Evolutionary conservation across 306 rosid species (phyloP), one percentile per base, ranked within the genome.

Genomic region (Fagus crenata): DNA sequence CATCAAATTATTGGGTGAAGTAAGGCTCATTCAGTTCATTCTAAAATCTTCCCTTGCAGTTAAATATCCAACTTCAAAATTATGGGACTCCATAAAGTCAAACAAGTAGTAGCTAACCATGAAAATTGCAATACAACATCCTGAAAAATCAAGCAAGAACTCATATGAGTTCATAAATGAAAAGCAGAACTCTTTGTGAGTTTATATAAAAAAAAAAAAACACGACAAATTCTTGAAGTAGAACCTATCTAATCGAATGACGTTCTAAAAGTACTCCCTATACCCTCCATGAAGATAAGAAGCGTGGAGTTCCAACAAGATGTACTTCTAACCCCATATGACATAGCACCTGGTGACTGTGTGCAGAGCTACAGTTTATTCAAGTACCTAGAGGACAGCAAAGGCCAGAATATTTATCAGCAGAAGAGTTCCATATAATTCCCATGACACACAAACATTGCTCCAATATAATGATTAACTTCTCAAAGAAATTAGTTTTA

Each of bases 351-450:
- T 64, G 64, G 70, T 22, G 28, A 22, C 28, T 22, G 28, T 22
- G 70, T 74, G 65, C 61, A 18, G 56, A 74, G 39, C 71, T 56
- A 80, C 64, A 49, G 22, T 13, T 41, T 35, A 18, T 7, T 74
- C 71, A 80, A 80, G 83, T 68, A 68, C 83, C 83, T 80, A 67
- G 28, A 58, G 5, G 42, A 58, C 31, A 68, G 46, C 71, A 74
- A 17, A 49, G 11, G 74, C 43, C 64, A 9, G 42, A 55, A 69
- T 4, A 11, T 51, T 35, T 53, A 17, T 18, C 69, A 7, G 33
- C 53, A 40, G 4, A 35, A 39, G 28, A 40, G 32, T 17, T 17
- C 28, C 49, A 67, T 32, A 67, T 39, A 39, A 36, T 37, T 65
- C 71, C 49, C 28, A 8, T 37, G 12, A 39, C 32, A 65, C 2